Evolutionary conservation across 208 protist genomes (phyloP).

Genomic region (Crithidia fasciculata): DNA sequence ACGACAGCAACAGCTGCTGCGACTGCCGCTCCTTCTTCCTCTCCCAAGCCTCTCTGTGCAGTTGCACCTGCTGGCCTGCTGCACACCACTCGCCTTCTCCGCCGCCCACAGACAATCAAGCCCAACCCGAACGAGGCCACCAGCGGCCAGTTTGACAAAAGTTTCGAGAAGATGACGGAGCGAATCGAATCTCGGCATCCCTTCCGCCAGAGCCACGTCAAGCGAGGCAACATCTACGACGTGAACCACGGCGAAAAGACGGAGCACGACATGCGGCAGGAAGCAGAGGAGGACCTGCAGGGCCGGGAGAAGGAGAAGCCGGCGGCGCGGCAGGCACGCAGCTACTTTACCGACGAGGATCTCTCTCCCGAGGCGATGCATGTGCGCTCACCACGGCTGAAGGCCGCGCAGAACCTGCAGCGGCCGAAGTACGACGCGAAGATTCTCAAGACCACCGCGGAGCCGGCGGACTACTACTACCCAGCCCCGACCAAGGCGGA

Average conservation of each 20-base stretch:
- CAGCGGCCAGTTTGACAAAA: constrained; percentile 77
- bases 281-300: constrained; percentile 70
- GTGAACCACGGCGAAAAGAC: constrained; percentile 64
- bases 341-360: constrained; percentile 76
- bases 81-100: constrained; percentile 32
- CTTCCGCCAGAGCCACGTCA: constrained; percentile 61
- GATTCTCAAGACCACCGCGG: constrained; percentile 68
- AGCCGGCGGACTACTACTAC: constrained; percentile 84
- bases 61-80: constrained; percentile 9
- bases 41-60: neutral
- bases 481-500: constrained; percentile 33
- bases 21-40: neutral
- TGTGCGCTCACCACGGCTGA: constrained; percentile 65
- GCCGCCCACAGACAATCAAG: constrained; percentile 75
- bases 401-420: constrained; percentile 66
- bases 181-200: constrained; percentile 65
- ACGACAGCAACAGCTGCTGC: neutral
- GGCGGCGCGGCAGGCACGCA: constrained; percentile 65
- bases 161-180: constrained; percentile 82
- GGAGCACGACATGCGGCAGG: constrained; percentile 50
- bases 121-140: constrained; percentile 73
- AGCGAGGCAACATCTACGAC: constrained; percentile 70
- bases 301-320: constrained; percentile 60
- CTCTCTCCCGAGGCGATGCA: constrained; percentile 59
- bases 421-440: constrained; percentile 64